Percentiles rank a stretch among this genome's conserved stretches.
Evolutionary conservation across 225 moss, liverwort and hornwort genomes (phyloP).

Genomic region (Bryoerythrophyllum caledonicum): DNA sequence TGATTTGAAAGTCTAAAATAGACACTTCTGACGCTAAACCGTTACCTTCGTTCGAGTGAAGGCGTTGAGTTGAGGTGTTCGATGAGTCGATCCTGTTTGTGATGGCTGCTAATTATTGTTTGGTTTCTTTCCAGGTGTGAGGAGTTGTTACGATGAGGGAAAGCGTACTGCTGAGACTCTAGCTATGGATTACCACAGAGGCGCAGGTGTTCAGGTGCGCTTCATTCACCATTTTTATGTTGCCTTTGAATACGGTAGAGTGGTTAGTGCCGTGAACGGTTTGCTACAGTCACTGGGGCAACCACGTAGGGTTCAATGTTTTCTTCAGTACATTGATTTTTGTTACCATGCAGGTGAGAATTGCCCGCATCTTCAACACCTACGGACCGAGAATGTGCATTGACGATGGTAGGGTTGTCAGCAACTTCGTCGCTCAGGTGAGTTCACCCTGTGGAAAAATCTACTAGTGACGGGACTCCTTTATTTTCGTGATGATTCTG

Average conservation of each 20-base stretch:
- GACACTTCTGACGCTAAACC: background rate
- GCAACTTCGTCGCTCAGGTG: constrained; percentile 62
- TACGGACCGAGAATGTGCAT: constrained; percentile 69
- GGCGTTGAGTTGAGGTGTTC: background rate
- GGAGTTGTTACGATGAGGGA: constrained; percentile 62
- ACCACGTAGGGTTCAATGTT: background rate
- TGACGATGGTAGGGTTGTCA: constrained; percentile 59
- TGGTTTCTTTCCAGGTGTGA: constrained; percentile 30
- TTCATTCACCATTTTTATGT: background rate
- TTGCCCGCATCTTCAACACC: constrained; percentile 59
- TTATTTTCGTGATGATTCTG: background rate
- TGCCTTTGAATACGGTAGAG: background rate
- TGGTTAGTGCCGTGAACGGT: background rate
- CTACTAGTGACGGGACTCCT: background rate
- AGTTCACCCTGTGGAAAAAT: background rate
- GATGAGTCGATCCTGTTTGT: background rate
- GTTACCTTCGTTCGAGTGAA: background rate
- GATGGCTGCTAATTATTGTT: background rate
- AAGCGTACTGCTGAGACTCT: constrained; percentile 59
- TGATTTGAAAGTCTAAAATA: background rate
- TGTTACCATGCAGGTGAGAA: constrained; percentile 32
- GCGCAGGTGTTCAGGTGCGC: constrained; percentile 50
- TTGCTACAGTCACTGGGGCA: background rate
- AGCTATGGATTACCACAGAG: constrained; percentile 59
- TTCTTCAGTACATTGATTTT: background rate